A percentile compares a stretch with the other conserved stretches of the same genome.
phyloP scores from a whole-genome alignment of 345 rosid species.

The Corymbia maculata region DNA sequence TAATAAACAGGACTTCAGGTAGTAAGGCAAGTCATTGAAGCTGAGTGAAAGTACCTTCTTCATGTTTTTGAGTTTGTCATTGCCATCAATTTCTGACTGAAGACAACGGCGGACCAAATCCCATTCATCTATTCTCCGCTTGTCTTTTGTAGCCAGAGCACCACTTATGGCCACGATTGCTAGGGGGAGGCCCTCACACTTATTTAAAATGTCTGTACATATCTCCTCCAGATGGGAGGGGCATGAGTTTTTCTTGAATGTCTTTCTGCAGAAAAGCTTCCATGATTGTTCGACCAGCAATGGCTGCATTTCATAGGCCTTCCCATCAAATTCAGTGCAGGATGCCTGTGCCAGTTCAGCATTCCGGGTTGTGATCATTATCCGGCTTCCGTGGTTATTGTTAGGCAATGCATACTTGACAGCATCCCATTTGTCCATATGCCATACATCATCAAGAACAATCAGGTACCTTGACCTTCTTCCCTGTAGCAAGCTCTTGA shows the following conservation, averaged over 20 bases:
- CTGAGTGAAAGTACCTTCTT: constrained; percentile 31
- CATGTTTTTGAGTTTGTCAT: constrained; percentile 12
- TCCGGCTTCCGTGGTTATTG: constrained; percentile 14
- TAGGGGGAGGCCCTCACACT: constrained; percentile 33
- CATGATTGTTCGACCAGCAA: constrained; percentile 12
- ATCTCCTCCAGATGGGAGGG: constrained; percentile 18
- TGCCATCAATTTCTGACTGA: constrained; percentile 22
- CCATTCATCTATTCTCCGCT: constrained; percentile 24
- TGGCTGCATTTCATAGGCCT: constrained; percentile 16
- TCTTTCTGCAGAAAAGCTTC: constrained; percentile 24
- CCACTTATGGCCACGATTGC: constrained; percentile 39
- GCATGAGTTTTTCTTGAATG: constrained; percentile 11
- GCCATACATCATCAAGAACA: constrained; percentile 30
- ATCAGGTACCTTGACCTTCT: constrained; percentile 20
- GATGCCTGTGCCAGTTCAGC: constrained; percentile 9
- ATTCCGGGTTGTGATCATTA: constrained; percentile 26
- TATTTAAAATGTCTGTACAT: constrained; percentile 14
- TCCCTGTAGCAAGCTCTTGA: constrained; percentile 6
- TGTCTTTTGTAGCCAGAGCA: constrained; percentile 20
- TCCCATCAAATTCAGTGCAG: constrained; percentile 9
- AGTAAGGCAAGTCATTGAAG: constrained; percentile 32
- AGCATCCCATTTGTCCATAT: constrained; percentile 21
- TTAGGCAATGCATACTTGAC: constrained; percentile 22
- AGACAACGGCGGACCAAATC: constrained; percentile 16
- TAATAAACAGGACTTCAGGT: constrained; percentile 30